Conservation (phyloP, 352 stramenopile species). For the Globisporangium middletonii region DNA sequence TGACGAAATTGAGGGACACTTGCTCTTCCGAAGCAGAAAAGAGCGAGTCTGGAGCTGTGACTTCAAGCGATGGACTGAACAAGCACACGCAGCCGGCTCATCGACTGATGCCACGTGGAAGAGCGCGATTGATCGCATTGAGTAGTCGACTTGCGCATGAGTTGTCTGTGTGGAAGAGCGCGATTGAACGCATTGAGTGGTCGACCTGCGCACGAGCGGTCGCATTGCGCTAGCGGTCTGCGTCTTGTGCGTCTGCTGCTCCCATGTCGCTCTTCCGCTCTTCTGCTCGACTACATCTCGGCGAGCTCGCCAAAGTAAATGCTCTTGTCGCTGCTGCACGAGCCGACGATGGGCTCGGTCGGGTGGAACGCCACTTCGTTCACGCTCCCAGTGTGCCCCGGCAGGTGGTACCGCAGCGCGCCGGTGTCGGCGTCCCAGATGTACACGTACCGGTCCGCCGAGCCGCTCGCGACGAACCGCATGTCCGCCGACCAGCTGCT, state of each 20-base stretch:
- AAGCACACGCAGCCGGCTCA: too few relatives aligned
- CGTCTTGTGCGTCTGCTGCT: not conserved
- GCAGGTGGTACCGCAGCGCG: slow-evolving; percentile 90
- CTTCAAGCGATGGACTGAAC: too few relatives aligned
- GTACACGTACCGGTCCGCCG: slow-evolving; percentile 90
- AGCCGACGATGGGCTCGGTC: slow-evolving; percentile 77
- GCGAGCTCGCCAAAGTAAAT: slow-evolving; percentile 80
- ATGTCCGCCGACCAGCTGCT: slow-evolving; percentile 89
- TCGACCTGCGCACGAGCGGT: too few relatives aligned
- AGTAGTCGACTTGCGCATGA: too few relatives aligned
- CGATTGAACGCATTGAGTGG: too few relatives aligned
- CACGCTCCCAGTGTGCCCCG: slow-evolving; percentile 92
- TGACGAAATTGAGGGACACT: too few relatives aligned
- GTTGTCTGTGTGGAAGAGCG: too few relatives aligned
- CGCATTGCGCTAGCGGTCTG: too few relatives aligned
- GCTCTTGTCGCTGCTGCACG: slow-evolving; percentile 82
- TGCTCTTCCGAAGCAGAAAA: too few relatives aligned
- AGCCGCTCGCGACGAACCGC: slow-evolving; percentile 83
- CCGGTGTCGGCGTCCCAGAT: slow-evolving; percentile 92
- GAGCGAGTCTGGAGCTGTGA: too few relatives aligned
- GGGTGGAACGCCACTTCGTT: slow-evolving; percentile 93
- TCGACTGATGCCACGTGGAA: too few relatives aligned
- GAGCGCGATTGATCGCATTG: too few relatives aligned
- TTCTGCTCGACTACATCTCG: slow-evolving; percentile 27
- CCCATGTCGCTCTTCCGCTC: not conserved